Percentiles rank a stretch among this genome's conserved stretches.
Evolutionary conservation across 805 yeast species (phyloP).

Genomic region (Myxozyma nipponensis): DNA sequence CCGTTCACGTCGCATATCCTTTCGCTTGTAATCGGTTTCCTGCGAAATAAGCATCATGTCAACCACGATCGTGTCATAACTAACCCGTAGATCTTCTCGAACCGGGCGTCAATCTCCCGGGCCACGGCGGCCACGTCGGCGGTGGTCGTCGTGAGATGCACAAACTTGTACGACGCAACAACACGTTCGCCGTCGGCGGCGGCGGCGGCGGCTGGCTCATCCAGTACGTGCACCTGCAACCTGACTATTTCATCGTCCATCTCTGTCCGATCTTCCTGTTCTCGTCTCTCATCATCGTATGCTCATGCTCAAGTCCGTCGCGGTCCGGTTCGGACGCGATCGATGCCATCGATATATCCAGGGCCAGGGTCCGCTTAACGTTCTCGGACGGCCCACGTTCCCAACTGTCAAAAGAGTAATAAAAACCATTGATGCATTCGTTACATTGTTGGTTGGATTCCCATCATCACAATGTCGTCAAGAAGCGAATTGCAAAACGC

Average conservation of each 20-base stretch:
- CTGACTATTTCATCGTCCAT: background rate
- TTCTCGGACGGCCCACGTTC: background rate
- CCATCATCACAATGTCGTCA: background rate
- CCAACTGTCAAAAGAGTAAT: background rate
- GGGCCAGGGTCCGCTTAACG: too few species aligned
- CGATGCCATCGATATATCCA: too few species aligned
- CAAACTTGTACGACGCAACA: background rate
- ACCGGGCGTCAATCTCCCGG: background rate
- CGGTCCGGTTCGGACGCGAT: too few species aligned
- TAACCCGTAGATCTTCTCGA: background rate
- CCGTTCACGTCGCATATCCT: background rate
- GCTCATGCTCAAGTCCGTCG: too few species aligned
- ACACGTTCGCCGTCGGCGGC: background rate
- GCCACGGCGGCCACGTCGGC: background rate
- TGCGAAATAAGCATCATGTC: too few species aligned
- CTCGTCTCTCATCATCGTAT: too few species aligned
- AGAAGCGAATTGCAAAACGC: conserved; percentile 3
- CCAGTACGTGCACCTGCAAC: background rate
- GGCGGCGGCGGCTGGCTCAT: background rate
- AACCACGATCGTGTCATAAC: background rate
- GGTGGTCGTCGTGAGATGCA: background rate
- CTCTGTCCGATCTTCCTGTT: background rate
- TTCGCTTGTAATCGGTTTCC: background rate
- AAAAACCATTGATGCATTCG: background rate
- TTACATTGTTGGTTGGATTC: background rate